phyloP scores from a whole-genome alignment of 1,139 yeast genomes.

The Lodderomyces parapsilosis region DNA sequence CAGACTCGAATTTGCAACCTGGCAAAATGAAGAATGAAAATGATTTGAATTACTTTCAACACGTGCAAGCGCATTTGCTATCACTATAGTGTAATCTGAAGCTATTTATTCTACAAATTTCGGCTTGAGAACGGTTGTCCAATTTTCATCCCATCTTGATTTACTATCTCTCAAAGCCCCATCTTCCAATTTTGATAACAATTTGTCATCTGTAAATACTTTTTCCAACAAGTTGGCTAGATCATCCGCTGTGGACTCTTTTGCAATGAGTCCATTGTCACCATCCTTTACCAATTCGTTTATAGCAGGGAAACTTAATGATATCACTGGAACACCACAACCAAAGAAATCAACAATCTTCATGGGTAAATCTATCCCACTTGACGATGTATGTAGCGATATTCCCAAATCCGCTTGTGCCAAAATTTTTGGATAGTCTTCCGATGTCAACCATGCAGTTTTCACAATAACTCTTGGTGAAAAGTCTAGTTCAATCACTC shows the following conservation, averaged over 20 bases:
- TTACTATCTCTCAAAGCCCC: slow-evolving; percentile 75
- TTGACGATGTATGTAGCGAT: slow-evolving; percentile 86
- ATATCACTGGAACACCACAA: slow-evolving; percentile 88
- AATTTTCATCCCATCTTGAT: slow-evolving; percentile 72
- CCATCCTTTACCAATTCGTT: slow-evolving; percentile 54
- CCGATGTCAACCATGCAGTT: slow-evolving; percentile 75
- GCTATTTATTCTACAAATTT: slow-evolving; percentile 18
- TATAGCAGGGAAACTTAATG: slow-evolving; percentile 73
- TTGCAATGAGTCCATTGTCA: slow-evolving; percentile 44
- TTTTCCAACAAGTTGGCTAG: slow-evolving; percentile 49
- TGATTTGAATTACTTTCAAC: slow-evolving; percentile 19
- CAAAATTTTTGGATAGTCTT: slow-evolving; percentile 76
- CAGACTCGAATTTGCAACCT: slow-evolving; percentile 21
- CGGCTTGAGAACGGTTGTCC: slow-evolving; percentile 44
- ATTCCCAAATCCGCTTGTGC: slow-evolving; percentile 84
- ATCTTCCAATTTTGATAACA: slow-evolving; percentile 39
- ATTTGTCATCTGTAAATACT: slow-evolving; percentile 41
- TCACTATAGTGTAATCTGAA: slow-evolving; percentile 5
- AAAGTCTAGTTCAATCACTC: slow-evolving; percentile 42
- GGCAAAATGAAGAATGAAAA: slow-evolving; percentile 44
- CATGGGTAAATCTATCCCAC: slow-evolving; percentile 96
- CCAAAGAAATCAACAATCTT: slow-evolving; percentile 96
- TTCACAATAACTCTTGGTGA: slow-evolving; percentile 51
- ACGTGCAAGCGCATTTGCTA: slow-evolving; percentile 16
- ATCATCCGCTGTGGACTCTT: slow-evolving; percentile 38